Evolutionary conservation across 1,284 basidiomycete genomes (phyloP).

Genomic region (Pyrrhoderma noxium): DNA sequence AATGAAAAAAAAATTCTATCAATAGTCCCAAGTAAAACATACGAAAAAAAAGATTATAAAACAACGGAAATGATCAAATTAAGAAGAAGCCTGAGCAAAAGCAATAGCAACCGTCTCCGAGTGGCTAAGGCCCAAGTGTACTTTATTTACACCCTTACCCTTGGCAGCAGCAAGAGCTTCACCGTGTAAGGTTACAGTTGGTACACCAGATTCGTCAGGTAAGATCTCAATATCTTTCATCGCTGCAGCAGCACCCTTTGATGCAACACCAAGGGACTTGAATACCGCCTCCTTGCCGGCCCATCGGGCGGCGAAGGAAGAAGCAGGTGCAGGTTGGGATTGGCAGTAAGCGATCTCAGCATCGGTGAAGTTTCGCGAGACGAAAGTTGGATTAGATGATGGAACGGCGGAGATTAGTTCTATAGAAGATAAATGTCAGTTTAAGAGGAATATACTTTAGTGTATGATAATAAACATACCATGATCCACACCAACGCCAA

Average conservation of each 20-base stretch:
- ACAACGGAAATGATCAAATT: not conserved
- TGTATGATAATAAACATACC: slow-evolving; percentile 36
- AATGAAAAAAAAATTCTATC: not conserved
- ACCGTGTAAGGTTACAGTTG: slow-evolving; percentile 75
- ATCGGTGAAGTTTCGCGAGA: slow-evolving; percentile 89
- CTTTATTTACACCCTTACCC: slow-evolving; percentile 65
- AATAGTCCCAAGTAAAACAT: not conserved
- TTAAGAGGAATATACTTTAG: slow-evolving; percentile 8
- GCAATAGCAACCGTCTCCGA: slow-evolving; percentile 80
- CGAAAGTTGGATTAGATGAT: slow-evolving; percentile 83
- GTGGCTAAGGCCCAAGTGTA: slow-evolving; percentile 88
- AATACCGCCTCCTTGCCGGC: slow-evolving; percentile 97
- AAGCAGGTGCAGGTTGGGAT: slow-evolving; percentile 77
- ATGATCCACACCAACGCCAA: slow-evolving; percentile 84
- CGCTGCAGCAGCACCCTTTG: slow-evolving; percentile 86
- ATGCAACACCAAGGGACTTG: slow-evolving; percentile 90
- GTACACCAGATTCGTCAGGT: slow-evolving; percentile 61
- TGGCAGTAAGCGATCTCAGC: slow-evolving; percentile 85
- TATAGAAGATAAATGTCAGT: slow-evolving; percentile 29
- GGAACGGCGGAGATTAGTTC: slow-evolving; percentile 93
- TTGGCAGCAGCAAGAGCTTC: slow-evolving; percentile 73
- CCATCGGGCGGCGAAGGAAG: slow-evolving; percentile 96
- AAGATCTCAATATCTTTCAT: slow-evolving; percentile 98
- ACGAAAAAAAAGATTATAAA: not conserved
- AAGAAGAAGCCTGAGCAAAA: slow-evolving; percentile 62